Conservation (phyloP, 768 basidiomycete species). For the Daedalea quercina region DNA sequence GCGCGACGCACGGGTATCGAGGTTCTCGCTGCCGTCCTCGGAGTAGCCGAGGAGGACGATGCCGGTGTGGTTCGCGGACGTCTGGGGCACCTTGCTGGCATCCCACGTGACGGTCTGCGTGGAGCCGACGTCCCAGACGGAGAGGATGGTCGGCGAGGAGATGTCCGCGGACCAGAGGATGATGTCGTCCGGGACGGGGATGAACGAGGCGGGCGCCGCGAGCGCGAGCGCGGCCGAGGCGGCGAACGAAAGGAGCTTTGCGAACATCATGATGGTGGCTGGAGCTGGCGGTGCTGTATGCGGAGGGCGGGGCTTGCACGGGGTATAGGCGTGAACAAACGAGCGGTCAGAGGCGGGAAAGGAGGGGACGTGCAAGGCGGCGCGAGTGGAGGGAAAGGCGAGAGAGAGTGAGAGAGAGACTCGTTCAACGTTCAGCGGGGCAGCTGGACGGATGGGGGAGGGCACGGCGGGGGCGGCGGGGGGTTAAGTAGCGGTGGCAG, state of each 20-base stretch:
- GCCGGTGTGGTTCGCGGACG: constrained; percentile 30
- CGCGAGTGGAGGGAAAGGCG: not conserved
- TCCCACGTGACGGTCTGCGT: constrained; percentile 40
- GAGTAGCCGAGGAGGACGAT: constrained; percentile 39
- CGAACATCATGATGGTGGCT: constrained; percentile 9
- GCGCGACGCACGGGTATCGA: constrained; percentile 41
- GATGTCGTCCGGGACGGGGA: constrained; percentile 25
- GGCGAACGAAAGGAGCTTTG: constrained; percentile 12
- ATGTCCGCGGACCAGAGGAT: constrained; percentile 37
- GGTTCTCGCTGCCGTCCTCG: constrained; percentile 26
- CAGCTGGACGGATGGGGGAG: not conserved
- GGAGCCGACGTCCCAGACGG: constrained; percentile 32
- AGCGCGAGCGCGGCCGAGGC: constrained; percentile 22
- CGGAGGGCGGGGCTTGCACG: not conserved
- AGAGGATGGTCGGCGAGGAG: constrained; percentile 27
- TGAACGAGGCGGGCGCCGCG: constrained; percentile 20
- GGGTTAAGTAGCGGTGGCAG: not conserved
- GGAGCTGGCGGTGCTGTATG: not conserved
- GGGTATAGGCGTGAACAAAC: not conserved
- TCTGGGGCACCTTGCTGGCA: constrained; percentile 30
- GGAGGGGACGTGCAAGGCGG: not conserved
- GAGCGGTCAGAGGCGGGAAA: not conserved
- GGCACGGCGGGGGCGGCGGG: not conserved
- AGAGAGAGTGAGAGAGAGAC: not conserved
- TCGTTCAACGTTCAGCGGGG: not conserved